phyloP scores from a whole-genome alignment of 2,329 filamentous ascomycete species.

The Cytospora paraplurivora region DNA sequence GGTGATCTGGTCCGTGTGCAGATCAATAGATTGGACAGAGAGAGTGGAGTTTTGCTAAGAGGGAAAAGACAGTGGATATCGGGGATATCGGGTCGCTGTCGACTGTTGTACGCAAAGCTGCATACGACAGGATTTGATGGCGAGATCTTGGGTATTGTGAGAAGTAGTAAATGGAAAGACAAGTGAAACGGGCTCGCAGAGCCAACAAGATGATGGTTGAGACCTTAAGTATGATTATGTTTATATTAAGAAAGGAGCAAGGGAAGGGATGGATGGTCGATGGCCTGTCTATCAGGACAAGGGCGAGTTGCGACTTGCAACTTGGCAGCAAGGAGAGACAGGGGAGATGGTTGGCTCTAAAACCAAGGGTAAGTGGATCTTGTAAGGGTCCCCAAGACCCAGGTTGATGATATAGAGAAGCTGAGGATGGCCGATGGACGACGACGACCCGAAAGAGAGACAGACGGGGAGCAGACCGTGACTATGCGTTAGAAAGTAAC shows the following conservation, averaged over 20 bases:
- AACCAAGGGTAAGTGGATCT: constrained; percentile 21
- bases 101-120: constrained; percentile 22
- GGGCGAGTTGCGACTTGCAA: constrained; percentile 26
- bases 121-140: constrained; percentile 18
- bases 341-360: constrained; percentile 22
- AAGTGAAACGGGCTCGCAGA: neutral
- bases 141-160: constrained; percentile 15
- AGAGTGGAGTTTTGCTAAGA: constrained; percentile 18
- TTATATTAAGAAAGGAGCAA: constrained; percentile 23
- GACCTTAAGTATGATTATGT: constrained; percentile 26
- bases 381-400: constrained; percentile 3
- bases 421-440: neutral
- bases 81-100: constrained; percentile 26
- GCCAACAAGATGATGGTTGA: constrained; percentile 2
- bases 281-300: constrained; percentile 22
- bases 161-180: constrained; percentile 14
- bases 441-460: neutral
- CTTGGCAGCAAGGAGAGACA: constrained; percentile 21
- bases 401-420: constrained; percentile 11
- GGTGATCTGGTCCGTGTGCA: constrained; percentile 29
- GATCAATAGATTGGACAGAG: constrained; percentile 25
- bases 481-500: neutral
- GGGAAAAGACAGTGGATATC: constrained; percentile 22
- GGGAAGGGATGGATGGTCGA: constrained; percentile 22
- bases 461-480: neutral